Conservation (phyloP, 2,329 filamentous ascomycete species). For the Cladosporium sp. region DNA sequence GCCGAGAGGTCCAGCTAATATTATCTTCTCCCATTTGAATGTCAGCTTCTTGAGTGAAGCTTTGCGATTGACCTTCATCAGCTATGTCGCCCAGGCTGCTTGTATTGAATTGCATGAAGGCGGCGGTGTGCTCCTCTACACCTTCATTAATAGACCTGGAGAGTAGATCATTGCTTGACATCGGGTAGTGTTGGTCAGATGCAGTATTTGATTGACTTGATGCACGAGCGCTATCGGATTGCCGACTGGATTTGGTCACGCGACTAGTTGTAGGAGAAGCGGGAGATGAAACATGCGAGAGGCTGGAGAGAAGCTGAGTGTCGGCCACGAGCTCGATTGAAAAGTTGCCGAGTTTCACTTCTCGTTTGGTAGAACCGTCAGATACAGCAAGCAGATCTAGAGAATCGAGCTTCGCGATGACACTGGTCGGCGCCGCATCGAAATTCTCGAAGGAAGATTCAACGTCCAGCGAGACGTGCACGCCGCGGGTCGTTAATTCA, state of each 20-base stretch:
- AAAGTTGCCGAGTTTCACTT: conserved; percentile 21
- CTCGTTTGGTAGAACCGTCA: conserved; percentile 8
- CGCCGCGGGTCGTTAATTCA: conserved; percentile 58
- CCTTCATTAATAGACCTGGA: too few relatives aligned
- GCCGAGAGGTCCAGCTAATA: conserved; percentile 30
- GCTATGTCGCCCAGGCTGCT: too few relatives aligned
- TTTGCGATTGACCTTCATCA: background rate
- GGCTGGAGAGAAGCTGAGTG: conserved; percentile 16
- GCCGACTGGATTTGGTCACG: conserved; percentile 8
- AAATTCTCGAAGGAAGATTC: background rate
- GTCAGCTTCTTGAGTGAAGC: conserved; percentile 19
- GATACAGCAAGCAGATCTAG: conserved; percentile 1
- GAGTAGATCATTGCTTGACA: too few relatives aligned
- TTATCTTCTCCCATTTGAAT: conserved; percentile 33
- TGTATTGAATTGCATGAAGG: too few relatives aligned
- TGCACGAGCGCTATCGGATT: background rate
- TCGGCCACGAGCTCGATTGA: conserved; percentile 24
- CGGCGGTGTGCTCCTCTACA: too few relatives aligned
- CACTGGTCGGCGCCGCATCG: background rate
- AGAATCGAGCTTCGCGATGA: background rate
- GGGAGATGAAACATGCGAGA: conserved; percentile 17
- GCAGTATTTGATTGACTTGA: too few relatives aligned
- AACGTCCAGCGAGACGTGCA: conserved; percentile 53
- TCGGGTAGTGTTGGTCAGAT: too few relatives aligned
- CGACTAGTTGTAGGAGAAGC: conserved; percentile 13